Evolutionary conservation across 345 rosid species (phyloP).

Genomic region (Gossypioides kirkii): DNA sequence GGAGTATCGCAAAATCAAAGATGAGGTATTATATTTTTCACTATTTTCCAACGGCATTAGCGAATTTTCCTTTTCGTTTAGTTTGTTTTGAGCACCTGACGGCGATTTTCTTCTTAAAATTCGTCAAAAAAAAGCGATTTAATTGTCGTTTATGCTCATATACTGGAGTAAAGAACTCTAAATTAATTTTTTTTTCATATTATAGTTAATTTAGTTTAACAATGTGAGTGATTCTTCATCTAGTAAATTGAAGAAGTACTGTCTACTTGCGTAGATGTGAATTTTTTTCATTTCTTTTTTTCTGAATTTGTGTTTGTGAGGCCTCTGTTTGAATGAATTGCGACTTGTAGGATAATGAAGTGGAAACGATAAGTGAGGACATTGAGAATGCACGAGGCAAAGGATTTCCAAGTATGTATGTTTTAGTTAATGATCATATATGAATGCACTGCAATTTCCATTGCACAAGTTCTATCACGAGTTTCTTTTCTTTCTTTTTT

Average conservation of each 20-base stretch:
- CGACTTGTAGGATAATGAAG: constrained; percentile 38
- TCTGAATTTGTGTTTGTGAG: no score
- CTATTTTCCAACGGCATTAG: not conserved
- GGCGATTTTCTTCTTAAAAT: not conserved
- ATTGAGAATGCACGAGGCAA: constrained; percentile 38
- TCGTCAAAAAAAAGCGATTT: not conserved
- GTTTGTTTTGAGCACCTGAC: not conserved
- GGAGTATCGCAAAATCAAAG: constrained; percentile 84
- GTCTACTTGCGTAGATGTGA: not conserved
- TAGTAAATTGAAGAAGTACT: not conserved
- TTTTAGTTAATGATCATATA: not conserved
- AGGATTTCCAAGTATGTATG: constrained; percentile 24
- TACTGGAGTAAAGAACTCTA: not conserved
- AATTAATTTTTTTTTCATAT: not conserved
- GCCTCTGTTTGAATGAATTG: not conserved
- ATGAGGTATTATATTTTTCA: constrained; percentile 39
- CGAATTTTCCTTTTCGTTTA: not conserved
- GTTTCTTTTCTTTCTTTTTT: not conserved
- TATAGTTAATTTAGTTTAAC: not conserved
- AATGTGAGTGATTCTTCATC: not conserved
- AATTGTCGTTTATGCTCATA: not conserved
- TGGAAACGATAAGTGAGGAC: constrained; percentile 27
- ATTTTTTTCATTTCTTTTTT: not conserved
- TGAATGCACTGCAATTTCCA: constrained; percentile 2
- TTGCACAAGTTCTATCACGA: not conserved